Evolutionary conservation across 2,329 filamentous ascomycete species (phyloP).

Genomic region (Aureobasidium sp.): DNA sequence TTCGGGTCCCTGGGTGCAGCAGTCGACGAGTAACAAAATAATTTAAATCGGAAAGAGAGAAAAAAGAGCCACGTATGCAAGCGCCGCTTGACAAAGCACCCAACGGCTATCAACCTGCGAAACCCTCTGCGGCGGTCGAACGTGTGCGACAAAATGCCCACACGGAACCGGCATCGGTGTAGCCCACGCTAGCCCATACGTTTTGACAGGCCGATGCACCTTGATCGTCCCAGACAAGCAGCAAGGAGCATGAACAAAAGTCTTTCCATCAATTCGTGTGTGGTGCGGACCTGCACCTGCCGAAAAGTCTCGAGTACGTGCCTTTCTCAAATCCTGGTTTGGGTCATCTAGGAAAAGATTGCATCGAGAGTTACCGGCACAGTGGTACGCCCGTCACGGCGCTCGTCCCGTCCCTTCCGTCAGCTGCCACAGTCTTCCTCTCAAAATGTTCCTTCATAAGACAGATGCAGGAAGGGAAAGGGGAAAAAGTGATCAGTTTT

Average conservation of each 20-base stretch:
- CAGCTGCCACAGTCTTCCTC: neutral
- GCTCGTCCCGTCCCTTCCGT: neutral
- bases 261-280: neutral
- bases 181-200: neutral
- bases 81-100: neutral
- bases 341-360: constrained; percentile 1
- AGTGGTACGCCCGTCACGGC: neutral
- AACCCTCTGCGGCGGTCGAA: neutral
- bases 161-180: neutral
- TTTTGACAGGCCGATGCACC: neutral
- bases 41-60: neutral
- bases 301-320: neutral
- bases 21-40: constrained; percentile 5
- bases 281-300: neutral
- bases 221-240: neutral
- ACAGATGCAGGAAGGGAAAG: neutral
- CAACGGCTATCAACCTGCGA: neutral
- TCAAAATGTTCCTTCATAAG: neutral
- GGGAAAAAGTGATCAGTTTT: neutral
- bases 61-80: neutral
- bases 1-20: neutral
- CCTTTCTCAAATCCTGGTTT: neutral
- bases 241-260: neutral
- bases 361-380: neutral
- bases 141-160: neutral